Conservation (phyloP, 805 yeast species). For the Torulaspora indica region DNA sequence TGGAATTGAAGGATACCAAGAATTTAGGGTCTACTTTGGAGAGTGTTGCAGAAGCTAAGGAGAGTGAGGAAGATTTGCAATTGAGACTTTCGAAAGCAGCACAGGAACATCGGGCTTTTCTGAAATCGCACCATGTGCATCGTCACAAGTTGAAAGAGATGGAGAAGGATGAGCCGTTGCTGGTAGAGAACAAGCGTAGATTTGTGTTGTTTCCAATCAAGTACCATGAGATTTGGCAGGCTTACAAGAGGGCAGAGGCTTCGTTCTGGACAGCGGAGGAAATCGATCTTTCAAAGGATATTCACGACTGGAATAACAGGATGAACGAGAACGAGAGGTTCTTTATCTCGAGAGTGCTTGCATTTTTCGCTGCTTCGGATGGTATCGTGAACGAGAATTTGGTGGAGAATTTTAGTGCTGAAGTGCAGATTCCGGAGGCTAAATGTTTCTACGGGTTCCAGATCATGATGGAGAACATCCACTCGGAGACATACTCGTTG, state of each 20-base stretch:
- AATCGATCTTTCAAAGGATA: slow-evolving; percentile 89
- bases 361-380: slow-evolving; percentile 97
- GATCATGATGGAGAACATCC: slow-evolving; percentile 99
- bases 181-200: slow-evolving; percentile 78
- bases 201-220: slow-evolving; percentile 93
- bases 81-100: slow-evolving; percentile 35
- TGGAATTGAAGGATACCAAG: slow-evolving; percentile 45
- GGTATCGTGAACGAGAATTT: slow-evolving; percentile 97
- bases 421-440: slow-evolving; percentile 96
- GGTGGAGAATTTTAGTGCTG: slow-evolving; percentile 95
- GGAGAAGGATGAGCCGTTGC: slow-evolving; percentile 86
- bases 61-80: slow-evolving; percentile 22
- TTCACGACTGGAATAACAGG: slow-evolving; percentile 85
- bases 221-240: slow-evolving; percentile 97
- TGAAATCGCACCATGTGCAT: slow-evolving; percentile 59
- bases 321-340: slow-evolving; percentile 88
- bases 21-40: slow-evolving; percentile 43
- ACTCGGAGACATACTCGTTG: slow-evolving; percentile 93
- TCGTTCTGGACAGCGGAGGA: slow-evolving; percentile 99
- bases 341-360: slow-evolving; percentile 87
- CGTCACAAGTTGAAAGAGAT: slow-evolving; percentile 66
- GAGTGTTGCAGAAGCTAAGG: slow-evolving; percentile 36
- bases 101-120: slow-evolving; percentile 49
- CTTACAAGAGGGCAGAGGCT: slow-evolving; percentile 98
- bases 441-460: slow-evolving; percentile 99